Conservation (phyloP, 2,329 filamentous ascomycete genomes). For the Cercospora sp. region DNA sequence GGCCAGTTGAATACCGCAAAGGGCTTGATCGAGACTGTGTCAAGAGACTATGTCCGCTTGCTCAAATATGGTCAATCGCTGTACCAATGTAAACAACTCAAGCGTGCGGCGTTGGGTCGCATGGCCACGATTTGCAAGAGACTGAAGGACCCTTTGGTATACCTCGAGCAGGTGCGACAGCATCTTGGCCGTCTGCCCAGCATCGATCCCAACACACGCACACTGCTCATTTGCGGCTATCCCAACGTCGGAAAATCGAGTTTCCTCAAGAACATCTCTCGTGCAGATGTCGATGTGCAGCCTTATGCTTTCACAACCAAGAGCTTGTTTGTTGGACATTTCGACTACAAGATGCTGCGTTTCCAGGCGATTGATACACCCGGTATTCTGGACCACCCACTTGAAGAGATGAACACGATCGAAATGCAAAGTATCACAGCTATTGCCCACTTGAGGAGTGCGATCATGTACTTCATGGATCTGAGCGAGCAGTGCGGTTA, state of each 20-base stretch:
- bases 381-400: constrained; percentile 94
- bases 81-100: constrained; percentile 99
- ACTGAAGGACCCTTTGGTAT: constrained; percentile 89
- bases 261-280: constrained; percentile 87
- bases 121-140: constrained; percentile 98
- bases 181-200: constrained; percentile 94
- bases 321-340: constrained; percentile 94
- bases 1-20: constrained; percentile 96
- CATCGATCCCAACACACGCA: constrained; percentile 98
- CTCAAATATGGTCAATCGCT: constrained; percentile 95
- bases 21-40: constrained; percentile 93
- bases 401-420: constrained; percentile 99
- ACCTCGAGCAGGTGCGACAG: constrained; percentile 94
- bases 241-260: constrained; percentile 97
- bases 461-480: constrained; percentile 98
- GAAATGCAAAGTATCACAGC: constrained; percentile 99
- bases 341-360: constrained; percentile 90
- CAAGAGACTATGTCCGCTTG: constrained; percentile 91
- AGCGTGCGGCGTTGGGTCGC: constrained; percentile 90
- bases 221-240: constrained; percentile 93
- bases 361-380: constrained; percentile 96
- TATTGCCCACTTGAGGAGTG: constrained; percentile 92
- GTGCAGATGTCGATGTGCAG: constrained; percentile 94
- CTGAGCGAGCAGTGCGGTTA: constrained; percentile 96
- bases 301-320: constrained; percentile 99